Base-by-base conservation (phyloP, 2,329 filamentous ascomycete genomes). In the Epichloe sibirici region DNA sequence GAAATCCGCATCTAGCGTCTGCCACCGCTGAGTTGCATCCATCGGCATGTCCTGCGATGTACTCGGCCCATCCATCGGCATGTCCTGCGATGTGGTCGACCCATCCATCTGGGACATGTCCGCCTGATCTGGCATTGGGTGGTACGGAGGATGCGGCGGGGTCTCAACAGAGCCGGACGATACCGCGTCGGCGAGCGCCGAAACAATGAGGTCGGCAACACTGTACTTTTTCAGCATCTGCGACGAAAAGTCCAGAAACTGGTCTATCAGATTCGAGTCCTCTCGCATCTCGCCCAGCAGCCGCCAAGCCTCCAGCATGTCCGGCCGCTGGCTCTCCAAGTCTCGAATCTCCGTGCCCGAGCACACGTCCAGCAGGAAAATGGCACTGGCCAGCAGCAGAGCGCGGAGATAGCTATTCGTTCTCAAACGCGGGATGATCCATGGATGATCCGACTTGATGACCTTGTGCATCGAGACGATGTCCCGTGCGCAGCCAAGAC, bases 161-260 rank as follows among this genome's bases (percentile, higher is more conserved):
- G 34, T 25, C 6, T n/a, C 12, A 15, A n/a, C 34, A 38, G 7
- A 5, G 12, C 9, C 31, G n/a, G 17, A 34, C 23, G 50, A 37
- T 21, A 50, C 21, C 8, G 40, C 50, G 2, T 34, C 44, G 13
- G 31, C 21, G 13, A 53, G 44, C 23, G 28, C 35, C 38, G 45
- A 45, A 12, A 53, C 25, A 21, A 51, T 53, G 9, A 39, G 25
- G 21, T 48, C 31, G 15, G 25, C 11, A 6, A 51, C 45, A 5
- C 17, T 37, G 45, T 53, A 53, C 52, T 53, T 53, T 3, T n/a
- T 38, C 7, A 53, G 23, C 48, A 53, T 53, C 31, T 48, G 48
- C 21, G 42, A 31, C 9, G 52, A 34, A 43, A 53, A 53, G 13
- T 48, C 48, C 43, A 51, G 28, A 23, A 53, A 53, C 43, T 48